These are phyloP conservation scores for Talaromyces verruculosus DNA, from an alignment of 2,329 filamentous ascomycete genomes.

Conservation along the genomic window DNA sequence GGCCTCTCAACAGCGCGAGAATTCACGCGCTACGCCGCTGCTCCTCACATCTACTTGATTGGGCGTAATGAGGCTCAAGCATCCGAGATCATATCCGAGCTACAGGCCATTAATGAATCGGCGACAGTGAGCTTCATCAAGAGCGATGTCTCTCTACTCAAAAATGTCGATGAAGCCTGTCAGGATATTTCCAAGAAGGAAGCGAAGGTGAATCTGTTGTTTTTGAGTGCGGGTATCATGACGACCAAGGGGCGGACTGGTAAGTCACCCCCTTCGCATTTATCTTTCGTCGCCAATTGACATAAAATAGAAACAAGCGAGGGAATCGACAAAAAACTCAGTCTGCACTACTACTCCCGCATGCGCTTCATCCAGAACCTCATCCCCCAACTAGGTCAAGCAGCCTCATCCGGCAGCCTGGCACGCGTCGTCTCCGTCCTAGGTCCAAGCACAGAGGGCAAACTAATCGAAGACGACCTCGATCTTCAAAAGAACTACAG, in stretches of 20 bases:
- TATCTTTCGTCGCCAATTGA: neutral
- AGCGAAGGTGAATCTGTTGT: constrained; percentile 31
- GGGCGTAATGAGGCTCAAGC: constrained; percentile 45
- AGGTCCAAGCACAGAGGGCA: constrained; percentile 53
- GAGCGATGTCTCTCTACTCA: constrained; percentile 51
- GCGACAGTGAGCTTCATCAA: constrained; percentile 52
- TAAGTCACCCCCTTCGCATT: constrained; percentile 14
- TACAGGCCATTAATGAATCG: constrained; percentile 45
- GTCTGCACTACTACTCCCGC: constrained; percentile 36
- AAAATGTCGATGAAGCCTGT: constrained; percentile 53
- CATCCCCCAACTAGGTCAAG: constrained; percentile 31
- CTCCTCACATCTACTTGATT: constrained; percentile 54
- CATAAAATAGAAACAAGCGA: constrained; percentile 32
- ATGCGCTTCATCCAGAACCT: constrained; percentile 38
- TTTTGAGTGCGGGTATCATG: constrained; percentile 31
- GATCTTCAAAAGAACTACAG: constrained; percentile 29
- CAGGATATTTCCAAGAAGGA: constrained; percentile 43
- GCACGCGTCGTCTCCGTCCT: constrained; percentile 57
- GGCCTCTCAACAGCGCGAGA: constrained; percentile 51
- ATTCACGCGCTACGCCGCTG: constrained; percentile 44
- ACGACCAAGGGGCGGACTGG: constrained; percentile 23
- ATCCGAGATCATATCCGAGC: constrained; percentile 43
- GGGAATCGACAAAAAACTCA: constrained; percentile 33
- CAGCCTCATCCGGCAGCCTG: constrained; percentile 34
- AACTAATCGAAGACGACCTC: constrained; percentile 38